phyloP scores from a whole-genome alignment of 768 basidiomycete genomes.

The Fomitopsis serialis region DNA sequence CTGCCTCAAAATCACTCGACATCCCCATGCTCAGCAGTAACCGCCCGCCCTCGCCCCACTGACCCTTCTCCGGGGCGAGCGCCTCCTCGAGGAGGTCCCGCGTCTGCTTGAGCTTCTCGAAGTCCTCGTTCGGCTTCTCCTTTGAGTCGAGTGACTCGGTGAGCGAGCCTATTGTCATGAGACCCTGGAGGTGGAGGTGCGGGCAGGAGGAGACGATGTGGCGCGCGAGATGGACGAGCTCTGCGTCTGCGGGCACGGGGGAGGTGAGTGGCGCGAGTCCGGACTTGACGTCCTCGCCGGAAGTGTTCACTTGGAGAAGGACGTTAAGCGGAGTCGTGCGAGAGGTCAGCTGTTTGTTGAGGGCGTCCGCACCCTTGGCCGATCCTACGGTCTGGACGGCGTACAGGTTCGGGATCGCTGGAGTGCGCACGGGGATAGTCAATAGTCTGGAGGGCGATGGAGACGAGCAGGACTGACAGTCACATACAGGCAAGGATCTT shows the following conservation, averaged over 20 bases:
- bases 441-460: background rate
- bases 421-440: background rate
- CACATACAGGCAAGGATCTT: constrained; percentile 77
- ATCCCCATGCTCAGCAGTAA: constrained; percentile 90
- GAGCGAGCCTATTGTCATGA: constrained; percentile 96
- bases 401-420: constrained; percentile 86
- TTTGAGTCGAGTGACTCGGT: constrained; percentile 55
- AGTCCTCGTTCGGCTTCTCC: constrained; percentile 62
- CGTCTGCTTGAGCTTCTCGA: constrained; percentile 61
- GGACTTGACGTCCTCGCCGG: constrained; percentile 86
- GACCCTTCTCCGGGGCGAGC: constrained; percentile 27
- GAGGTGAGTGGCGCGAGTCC: constrained; percentile 62
- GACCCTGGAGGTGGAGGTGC: constrained; percentile 66
- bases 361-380: constrained; percentile 68
- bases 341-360: constrained; percentile 65
- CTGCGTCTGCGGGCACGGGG: constrained; percentile 27
- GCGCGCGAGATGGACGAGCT: constrained; percentile 60
- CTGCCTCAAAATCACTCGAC: constrained; percentile 91
- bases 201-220: constrained; percentile 74
- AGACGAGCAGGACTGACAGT: background rate
- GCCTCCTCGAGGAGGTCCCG: constrained; percentile 49
- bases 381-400: constrained; percentile 85
- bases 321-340: constrained; percentile 65
- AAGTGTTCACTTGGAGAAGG: constrained; percentile 93
- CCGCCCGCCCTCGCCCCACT: constrained; percentile 42